Evolutionary conservation across 2,329 filamentous ascomycete genomes (phyloP).

Genomic region (Metarhizium rileyi): DNA sequence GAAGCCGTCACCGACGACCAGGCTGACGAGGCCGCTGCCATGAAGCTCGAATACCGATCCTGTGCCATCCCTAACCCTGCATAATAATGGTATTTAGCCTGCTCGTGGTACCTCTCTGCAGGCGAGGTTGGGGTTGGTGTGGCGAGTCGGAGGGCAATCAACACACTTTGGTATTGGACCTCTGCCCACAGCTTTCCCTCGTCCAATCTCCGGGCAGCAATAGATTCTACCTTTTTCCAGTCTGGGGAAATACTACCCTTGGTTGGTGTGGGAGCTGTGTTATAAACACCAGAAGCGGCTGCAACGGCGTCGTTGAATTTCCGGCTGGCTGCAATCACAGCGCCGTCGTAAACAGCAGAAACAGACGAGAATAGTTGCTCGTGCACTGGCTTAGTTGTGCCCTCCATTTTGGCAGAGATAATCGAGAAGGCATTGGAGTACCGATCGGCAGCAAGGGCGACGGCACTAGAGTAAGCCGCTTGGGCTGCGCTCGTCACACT

Average conservation of each 20-base stretch:
- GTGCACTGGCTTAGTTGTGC: constrained; percentile 59
- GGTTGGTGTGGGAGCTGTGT: constrained; percentile 36
- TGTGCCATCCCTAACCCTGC: constrained; percentile 71
- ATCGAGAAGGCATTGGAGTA: constrained; percentile 59
- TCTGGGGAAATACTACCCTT: constrained; percentile 30
- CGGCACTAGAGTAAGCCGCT: constrained; percentile 53
- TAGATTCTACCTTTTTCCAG: constrained; percentile 45
- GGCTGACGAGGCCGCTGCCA: constrained; percentile 61
- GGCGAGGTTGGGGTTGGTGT: constrained; percentile 38
- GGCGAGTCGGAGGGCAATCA: constrained; percentile 52
- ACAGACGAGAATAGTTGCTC: constrained; percentile 60
- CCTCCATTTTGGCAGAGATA: constrained; percentile 57
- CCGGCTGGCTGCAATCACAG: constrained; percentile 51
- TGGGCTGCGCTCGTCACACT: constrained; percentile 36
- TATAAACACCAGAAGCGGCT: constrained; percentile 39
- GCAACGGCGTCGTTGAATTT: constrained; percentile 46
- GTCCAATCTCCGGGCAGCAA: constrained; percentile 60
- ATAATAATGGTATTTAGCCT: constrained; percentile 60
- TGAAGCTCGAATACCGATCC: constrained; percentile 66
- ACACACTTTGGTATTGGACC: constrained; percentile 60
- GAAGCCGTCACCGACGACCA: constrained; percentile 49
- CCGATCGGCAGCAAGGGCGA: constrained; percentile 56
- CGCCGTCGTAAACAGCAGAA: constrained; percentile 57
- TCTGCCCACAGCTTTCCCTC: constrained; percentile 64
- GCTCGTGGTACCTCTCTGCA: constrained; percentile 50